Percentiles rank a stretch among this genome's conserved stretches.
Conservation (phyloP, 257 asterid species). For the Penstemon eatonii region DNA sequence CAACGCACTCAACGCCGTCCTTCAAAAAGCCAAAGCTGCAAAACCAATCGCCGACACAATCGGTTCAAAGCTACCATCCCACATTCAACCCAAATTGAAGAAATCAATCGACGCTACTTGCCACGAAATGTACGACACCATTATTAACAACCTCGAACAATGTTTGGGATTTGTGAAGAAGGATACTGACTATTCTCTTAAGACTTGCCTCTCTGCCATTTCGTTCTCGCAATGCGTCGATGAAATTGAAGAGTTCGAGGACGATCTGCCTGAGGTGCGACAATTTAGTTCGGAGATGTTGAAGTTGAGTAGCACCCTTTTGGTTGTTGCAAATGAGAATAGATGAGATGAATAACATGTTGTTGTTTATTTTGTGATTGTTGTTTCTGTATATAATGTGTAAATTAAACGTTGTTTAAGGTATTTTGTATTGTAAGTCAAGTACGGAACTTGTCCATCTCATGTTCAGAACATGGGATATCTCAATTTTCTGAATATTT, state of each 20-base stretch:
- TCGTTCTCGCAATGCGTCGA: conserved; percentile 19
- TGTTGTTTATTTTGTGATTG: no score
- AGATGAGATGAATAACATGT: no score
- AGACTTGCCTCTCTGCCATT: neutral
- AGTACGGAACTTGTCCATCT: no score
- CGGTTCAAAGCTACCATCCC: neutral
- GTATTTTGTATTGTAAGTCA: no score
- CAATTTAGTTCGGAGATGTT: neutral
- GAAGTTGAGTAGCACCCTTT: conserved; percentile 10
- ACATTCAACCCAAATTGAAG: neutral
- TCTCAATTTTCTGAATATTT: no score
- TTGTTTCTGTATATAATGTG: no score
- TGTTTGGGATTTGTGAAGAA: conserved; percentile 1
- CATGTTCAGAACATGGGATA: no score
- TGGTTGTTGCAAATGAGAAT: conserved; percentile 20
- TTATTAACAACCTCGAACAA: conserved; percentile 10
- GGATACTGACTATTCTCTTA: neutral
- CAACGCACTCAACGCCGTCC: conserved; percentile 11
- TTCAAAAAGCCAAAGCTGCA: neutral
- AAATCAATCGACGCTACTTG: conserved; percentile 22
- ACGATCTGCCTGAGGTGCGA: neutral
- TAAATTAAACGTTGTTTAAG: no score
- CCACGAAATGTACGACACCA: neutral
- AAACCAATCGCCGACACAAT: neutral
- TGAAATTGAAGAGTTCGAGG: conserved; percentile 4